A percentile compares a stretch with the other conserved stretches of the same genome.
These are phyloP conservation scores for Penstemon newberryi DNA, from an alignment of 257 asterid species.

Conservation along the genomic window DNA sequence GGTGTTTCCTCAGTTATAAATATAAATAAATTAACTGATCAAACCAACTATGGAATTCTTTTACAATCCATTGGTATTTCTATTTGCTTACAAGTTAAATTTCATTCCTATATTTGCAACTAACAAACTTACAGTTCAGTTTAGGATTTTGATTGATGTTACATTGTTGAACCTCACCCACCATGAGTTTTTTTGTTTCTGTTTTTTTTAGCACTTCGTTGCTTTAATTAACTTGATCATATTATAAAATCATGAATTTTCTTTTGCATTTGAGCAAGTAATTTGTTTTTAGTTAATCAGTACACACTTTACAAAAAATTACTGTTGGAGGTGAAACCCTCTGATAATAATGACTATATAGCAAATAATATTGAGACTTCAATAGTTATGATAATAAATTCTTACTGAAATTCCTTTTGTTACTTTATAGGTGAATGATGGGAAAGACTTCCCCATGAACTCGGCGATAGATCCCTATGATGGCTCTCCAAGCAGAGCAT, in stretches of 20 bases:
- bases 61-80: too few relatives aligned
- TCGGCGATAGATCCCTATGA: slow-evolving; percentile 36
- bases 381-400: background rate
- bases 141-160: slow-evolving; percentile 5
- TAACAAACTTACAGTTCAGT: too few relatives aligned
- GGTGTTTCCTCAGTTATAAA: background rate
- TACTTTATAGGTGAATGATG: slow-evolving; percentile 42
- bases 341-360: background rate
- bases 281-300: background rate
- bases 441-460: slow-evolving; percentile 36
- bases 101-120: too few relatives aligned
- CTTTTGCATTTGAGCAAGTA: background rate
- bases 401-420: slow-evolving; percentile 22
- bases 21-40: too few relatives aligned
- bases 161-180: background rate
- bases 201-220: background rate
- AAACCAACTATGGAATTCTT: too few relatives aligned
- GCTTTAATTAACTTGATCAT: background rate
- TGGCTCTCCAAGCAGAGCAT: slow-evolving; percentile 33
- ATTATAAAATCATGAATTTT: too few relatives aligned
- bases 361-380: slow-evolving; percentile 1
- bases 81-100: too few relatives aligned
- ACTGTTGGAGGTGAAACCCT: slow-evolving; percentile 10
- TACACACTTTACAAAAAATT: slow-evolving; percentile 22
- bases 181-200: background rate